phyloP scores from a whole-genome alignment of 805 yeast genomes.

The Metschnikowia cerradonensis region DNA sequence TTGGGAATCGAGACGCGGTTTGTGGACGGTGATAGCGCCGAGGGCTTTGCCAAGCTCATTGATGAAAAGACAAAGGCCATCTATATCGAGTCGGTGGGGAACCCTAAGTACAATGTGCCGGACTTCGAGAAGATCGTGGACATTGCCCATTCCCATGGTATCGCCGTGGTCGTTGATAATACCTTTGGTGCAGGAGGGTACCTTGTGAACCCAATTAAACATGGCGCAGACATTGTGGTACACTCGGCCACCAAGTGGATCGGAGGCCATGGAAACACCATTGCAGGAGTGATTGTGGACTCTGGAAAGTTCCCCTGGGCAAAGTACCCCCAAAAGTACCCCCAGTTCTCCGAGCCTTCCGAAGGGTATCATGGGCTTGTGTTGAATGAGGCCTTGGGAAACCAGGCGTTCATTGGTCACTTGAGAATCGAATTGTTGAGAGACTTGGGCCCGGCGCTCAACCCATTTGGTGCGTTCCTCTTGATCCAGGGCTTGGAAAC shows the following conservation, averaged over 20 bases:
- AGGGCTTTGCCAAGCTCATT: slow-evolving; percentile 64
- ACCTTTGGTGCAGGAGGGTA: slow-evolving; percentile 97
- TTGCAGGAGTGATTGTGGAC: slow-evolving; percentile 88
- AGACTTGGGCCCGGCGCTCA: slow-evolving; percentile 86
- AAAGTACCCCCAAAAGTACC: slow-evolving; percentile 79
- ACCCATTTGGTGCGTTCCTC: slow-evolving; percentile 86
- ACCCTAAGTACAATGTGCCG: slow-evolving; percentile 89
- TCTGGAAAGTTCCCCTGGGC: slow-evolving; percentile 92
- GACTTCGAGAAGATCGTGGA: slow-evolving; percentile 75
- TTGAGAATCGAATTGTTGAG: slow-evolving; percentile 81
- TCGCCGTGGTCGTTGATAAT: slow-evolving; percentile 91
- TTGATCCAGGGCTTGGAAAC: slow-evolving; percentile 92
- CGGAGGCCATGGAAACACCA: slow-evolving; percentile 94
- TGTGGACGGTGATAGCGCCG: slow-evolving; percentile 77
- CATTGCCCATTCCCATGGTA: slow-evolving; percentile 80
- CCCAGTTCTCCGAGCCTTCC: slow-evolving; percentile 86
- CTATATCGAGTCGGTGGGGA: slow-evolving; percentile 86
- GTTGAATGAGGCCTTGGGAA: slow-evolving; percentile 77
- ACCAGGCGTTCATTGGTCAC: slow-evolving; percentile 72
- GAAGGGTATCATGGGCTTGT: slow-evolving; percentile 92
- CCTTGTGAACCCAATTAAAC: slow-evolving; percentile 76
- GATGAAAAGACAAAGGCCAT: slow-evolving; percentile 88
- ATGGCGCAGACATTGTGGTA: slow-evolving; percentile 87
- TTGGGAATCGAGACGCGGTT: slow-evolving; percentile 83
- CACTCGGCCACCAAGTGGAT: slow-evolving; percentile 98